Evolutionary conservation across 2,329 filamentous ascomycete species (phyloP).

Genomic region (Clarireedia homoeocarpa): DNA sequence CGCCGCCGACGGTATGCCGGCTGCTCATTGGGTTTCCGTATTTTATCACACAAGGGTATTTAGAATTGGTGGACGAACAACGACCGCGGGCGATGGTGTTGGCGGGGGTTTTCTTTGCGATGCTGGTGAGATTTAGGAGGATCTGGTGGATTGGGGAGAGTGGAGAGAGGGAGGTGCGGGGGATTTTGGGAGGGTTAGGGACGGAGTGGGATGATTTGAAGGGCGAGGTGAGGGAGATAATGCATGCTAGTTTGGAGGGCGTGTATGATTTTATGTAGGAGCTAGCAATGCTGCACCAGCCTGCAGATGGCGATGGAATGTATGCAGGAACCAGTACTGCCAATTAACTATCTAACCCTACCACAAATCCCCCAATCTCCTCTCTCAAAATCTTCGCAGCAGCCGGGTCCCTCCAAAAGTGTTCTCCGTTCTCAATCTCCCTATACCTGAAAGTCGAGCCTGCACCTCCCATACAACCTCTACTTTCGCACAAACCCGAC

Average conservation of each 20-base stretch:
- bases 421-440: slow-evolving; percentile 1
- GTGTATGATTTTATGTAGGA: background rate
- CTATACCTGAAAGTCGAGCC: background rate
- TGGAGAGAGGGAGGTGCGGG: slow-evolving; percentile 5
- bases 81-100: slow-evolving; percentile 12
- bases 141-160: slow-evolving; percentile 28
- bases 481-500: background rate
- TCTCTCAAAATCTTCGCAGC: background rate
- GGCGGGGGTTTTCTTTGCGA: slow-evolving; percentile 27
- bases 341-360: background rate
- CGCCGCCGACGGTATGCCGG: background rate
- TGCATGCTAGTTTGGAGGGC: background rate
- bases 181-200: slow-evolving; percentile 1
- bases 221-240: background rate
- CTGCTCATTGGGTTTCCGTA: slow-evolving; percentile 10
- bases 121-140: slow-evolving; percentile 25
- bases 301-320: no score
- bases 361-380: background rate
- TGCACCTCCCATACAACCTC: background rate
- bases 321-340: no score
- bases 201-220: background rate
- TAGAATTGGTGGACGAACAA: slow-evolving; percentile 11
- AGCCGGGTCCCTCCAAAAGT: slow-evolving; percentile 1
- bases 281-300: no score
- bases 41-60: slow-evolving; percentile 5